phyloP scores from a whole-genome alignment of 78 protist genomes.

The Pelomyxa schiedti region DNA sequence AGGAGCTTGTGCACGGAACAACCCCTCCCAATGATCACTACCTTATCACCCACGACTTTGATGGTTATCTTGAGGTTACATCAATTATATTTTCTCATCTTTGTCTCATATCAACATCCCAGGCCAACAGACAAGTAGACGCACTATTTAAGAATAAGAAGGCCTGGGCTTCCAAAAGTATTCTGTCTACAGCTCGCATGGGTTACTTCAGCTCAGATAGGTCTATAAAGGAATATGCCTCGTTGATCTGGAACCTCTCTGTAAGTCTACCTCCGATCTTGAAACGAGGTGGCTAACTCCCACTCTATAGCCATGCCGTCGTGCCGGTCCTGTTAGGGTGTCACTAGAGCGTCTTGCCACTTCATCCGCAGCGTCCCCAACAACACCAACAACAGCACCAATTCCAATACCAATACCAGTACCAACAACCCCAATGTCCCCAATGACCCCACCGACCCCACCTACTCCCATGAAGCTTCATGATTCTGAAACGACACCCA shows the following conservation, averaged over 20 bases:
- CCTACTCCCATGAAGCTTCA: too few species aligned
- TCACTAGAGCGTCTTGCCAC: constrained; percentile 29
- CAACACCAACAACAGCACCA: too few species aligned
- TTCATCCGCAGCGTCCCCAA: too few species aligned
- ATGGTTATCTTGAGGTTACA: background rate
- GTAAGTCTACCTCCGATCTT: too few species aligned
- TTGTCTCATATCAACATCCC: too few species aligned
- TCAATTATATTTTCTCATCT: too few species aligned
- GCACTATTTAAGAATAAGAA: constrained; percentile 18
- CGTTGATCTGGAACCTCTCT: constrained; percentile 81
- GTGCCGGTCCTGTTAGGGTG: constrained; percentile 30
- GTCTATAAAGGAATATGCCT: constrained; percentile 82
- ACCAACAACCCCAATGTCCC: too few species aligned
- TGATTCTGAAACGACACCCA: too few species aligned
- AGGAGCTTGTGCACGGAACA: too few species aligned
- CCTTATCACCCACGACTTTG: background rate
- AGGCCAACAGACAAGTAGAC: constrained; percentile 43
- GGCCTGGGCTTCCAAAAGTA: constrained; percentile 28
- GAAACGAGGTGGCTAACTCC: too few species aligned
- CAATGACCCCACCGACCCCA: too few species aligned
- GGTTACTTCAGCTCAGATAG: constrained; percentile 86
- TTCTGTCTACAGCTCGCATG: constrained; percentile 39
- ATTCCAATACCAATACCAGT: too few species aligned
- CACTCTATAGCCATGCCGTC: background rate
- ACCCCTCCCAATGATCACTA: background rate